Evolutionary conservation across 805 yeast species (phyloP).

Genomic region (Gaillardinia entomophila): DNA sequence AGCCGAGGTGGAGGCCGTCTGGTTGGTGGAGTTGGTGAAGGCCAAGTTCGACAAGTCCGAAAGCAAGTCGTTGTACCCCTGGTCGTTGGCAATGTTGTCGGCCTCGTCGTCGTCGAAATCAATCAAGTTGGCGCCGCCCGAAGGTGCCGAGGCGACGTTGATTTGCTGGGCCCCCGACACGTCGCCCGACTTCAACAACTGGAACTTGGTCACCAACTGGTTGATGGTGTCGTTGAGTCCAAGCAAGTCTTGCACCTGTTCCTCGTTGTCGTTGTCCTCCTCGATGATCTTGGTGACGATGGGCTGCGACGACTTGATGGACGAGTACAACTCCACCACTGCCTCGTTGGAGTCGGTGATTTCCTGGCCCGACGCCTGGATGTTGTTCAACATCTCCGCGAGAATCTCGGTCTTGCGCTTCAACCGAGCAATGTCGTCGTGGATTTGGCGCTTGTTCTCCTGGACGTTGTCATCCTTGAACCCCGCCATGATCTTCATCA

Average conservation of each 20-base stretch:
- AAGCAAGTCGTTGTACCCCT: constrained; percentile 60
- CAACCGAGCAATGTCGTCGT: constrained; percentile 77
- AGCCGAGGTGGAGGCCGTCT: constrained; percentile 11
- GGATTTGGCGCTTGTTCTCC: constrained; percentile 71
- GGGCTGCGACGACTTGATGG: constrained; percentile 81
- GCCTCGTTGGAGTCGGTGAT: constrained; percentile 60
- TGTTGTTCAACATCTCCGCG: constrained; percentile 71
- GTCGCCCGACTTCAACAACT: constrained; percentile 60
- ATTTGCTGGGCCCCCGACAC: constrained; percentile 48
- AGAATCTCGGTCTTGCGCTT: constrained; percentile 82
- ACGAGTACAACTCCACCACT: constrained; percentile 64
- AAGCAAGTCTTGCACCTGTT: constrained; percentile 58
- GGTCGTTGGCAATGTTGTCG: constrained; percentile 28
- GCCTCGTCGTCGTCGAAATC: constrained; percentile 47
- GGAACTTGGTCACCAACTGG: constrained; percentile 60
- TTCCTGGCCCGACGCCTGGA: constrained; percentile 35
- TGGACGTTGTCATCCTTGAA: constrained; percentile 77
- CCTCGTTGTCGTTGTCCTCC: constrained; percentile 54
- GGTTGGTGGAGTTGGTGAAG: constrained; percentile 33
- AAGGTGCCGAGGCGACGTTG: constrained; percentile 19
- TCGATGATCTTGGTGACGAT: constrained; percentile 77
- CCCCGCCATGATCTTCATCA: constrained; percentile 98
- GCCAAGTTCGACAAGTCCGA: constrained; percentile 66
- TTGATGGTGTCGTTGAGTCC: constrained; percentile 73
- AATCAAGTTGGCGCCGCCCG: constrained; percentile 32